Evolutionary conservation across 345 rosid genomes (phyloP).

Genomic region (Dimocarpus longan): DNA sequence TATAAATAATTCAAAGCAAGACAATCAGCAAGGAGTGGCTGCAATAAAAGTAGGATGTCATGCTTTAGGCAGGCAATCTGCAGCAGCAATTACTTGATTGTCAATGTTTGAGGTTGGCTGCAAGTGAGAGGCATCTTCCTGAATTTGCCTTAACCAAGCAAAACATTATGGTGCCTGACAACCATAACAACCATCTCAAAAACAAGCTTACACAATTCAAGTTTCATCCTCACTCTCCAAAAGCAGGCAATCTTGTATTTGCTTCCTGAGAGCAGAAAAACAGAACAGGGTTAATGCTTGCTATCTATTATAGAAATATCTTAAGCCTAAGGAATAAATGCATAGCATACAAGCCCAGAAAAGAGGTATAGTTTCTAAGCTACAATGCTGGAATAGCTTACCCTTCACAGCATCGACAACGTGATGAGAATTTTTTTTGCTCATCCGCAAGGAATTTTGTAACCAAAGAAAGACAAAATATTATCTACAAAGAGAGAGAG

Average conservation of each 20-base stretch:
- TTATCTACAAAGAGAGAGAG: background rate
- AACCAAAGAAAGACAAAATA: background rate
- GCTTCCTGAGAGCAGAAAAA: constrained; percentile 57
- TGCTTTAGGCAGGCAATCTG: background rate
- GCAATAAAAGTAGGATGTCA: background rate
- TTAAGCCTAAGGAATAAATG: background rate
- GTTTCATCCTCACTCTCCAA: constrained; percentile 59
- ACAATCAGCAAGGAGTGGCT: background rate
- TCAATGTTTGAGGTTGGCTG: background rate
- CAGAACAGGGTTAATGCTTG: background rate
- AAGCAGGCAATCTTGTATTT: constrained; percentile 75
- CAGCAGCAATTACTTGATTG: background rate
- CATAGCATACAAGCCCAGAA: background rate
- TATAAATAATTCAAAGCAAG: background rate
- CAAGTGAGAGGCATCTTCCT: background rate
- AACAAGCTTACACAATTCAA: constrained; percentile 28
- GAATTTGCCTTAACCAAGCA: background rate
- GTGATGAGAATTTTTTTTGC: background rate
- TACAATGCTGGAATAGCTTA: background rate
- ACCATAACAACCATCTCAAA: background rate
- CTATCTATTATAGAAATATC: background rate
- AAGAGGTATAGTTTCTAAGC: background rate
- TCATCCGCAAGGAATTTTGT: background rate
- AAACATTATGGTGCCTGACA: background rate
- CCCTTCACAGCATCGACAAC: background rate